Conservation (phyloP, 352 stramenopile genomes). For the Globisporangium acanthophoron region DNA sequence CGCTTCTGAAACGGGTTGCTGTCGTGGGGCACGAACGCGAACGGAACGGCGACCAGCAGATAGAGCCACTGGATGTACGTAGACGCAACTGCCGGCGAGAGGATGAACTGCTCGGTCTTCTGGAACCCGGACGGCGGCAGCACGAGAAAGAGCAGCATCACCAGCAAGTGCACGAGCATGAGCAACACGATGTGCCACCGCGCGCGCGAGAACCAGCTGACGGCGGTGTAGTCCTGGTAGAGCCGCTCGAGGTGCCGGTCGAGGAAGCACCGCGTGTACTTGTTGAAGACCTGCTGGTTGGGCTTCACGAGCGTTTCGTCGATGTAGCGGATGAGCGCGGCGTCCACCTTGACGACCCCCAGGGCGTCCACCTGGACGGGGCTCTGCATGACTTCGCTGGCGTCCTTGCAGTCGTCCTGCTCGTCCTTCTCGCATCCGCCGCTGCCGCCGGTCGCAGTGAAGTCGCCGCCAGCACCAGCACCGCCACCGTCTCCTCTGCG, state of each 20-base stretch:
- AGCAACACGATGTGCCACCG: constrained; percentile 68
- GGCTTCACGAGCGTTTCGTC: constrained; percentile 69
- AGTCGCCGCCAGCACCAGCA: background rate
- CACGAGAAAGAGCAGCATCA: constrained; percentile 60
- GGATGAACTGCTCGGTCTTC: constrained; percentile 66
- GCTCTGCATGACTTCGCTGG: background rate
- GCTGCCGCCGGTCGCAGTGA: background rate
- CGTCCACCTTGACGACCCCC: constrained; percentile 17
- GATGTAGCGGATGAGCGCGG: constrained; percentile 68
- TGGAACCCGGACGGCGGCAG: constrained; percentile 53
- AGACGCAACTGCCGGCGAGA: constrained; percentile 31
- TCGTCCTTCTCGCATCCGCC: background rate
- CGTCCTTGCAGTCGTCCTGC: background rate
- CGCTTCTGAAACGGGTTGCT: constrained; percentile 68
- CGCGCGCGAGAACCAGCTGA: constrained; percentile 77
- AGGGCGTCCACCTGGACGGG: background rate
- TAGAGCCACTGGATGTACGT: constrained; percentile 73
- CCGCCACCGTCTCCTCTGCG: constrained; percentile 1
- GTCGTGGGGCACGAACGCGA: constrained; percentile 57
- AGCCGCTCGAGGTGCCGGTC: constrained; percentile 65
- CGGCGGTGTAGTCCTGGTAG: constrained; percentile 83
- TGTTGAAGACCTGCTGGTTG: constrained; percentile 69
- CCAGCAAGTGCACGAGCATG: constrained; percentile 65
- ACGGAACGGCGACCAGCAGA: constrained; percentile 61
- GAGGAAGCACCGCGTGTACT: constrained; percentile 75